These are phyloP conservation scores for Thermothelomyces thermophilus DNA, from an alignment of 2,329 filamentous ascomycete genomes.

Conservation along the genomic window DNA sequence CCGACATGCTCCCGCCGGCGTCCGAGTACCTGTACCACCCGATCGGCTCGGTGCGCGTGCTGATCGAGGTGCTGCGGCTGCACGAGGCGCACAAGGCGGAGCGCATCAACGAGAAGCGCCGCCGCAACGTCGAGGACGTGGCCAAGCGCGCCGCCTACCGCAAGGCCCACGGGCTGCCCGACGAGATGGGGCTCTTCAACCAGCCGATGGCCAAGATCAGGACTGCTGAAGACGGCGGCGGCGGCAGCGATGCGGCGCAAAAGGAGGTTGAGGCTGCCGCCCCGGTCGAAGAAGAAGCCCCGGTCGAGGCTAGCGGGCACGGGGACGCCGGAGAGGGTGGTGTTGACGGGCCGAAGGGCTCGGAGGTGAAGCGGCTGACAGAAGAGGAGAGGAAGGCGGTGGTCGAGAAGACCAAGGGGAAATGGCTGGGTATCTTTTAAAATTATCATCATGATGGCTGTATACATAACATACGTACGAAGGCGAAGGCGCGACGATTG, in stretches of 20 bases:
- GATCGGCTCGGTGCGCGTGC: conserved; percentile 56
- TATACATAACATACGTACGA: conserved; percentile 2
- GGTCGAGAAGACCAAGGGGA: conserved; percentile 48
- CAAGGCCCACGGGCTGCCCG: conserved; percentile 75
- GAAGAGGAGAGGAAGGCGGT: conserved; percentile 15
- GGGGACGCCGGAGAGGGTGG: conserved; percentile 25
- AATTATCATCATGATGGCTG: background rate
- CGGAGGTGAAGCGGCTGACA: conserved; percentile 10
- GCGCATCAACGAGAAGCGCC: conserved; percentile 64
- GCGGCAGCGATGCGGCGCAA: conserved; percentile 23
- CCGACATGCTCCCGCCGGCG: conserved; percentile 66
- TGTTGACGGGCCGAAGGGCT: conserved; percentile 25
- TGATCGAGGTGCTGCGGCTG: conserved; percentile 66
- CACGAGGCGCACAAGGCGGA: conserved; percentile 66
- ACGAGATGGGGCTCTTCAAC: conserved; percentile 45
- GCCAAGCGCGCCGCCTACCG: conserved; percentile 80
- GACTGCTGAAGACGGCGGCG: conserved; percentile 17
- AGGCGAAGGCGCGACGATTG: conserved; percentile 1
- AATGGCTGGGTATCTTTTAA: conserved; percentile 79
- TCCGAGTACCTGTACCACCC: conserved; percentile 66
- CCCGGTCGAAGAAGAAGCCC: conserved; percentile 24
- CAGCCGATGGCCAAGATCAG: conserved; percentile 21
- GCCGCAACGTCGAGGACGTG: conserved; percentile 73
- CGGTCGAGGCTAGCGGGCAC: conserved; percentile 24
- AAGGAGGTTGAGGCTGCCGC: conserved; percentile 44